Evolutionary conservation across 2,329 filamentous ascomycete species (phyloP), one percentile per base, ranked within the genome.

Genomic region (Fusarium mexicanum): DNA sequence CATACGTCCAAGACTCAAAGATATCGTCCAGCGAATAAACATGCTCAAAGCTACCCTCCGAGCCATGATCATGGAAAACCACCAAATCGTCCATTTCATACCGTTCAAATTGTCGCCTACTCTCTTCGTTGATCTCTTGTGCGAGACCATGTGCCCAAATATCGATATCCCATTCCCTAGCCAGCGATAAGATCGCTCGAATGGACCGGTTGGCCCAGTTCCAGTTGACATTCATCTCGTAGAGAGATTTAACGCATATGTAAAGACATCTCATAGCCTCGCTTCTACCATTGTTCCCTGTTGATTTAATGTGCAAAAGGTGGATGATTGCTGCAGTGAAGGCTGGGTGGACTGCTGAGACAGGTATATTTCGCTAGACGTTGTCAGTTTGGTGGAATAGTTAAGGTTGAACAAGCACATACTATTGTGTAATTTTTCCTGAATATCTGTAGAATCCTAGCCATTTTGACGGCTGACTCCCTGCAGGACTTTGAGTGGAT

Each of bases 141-240:
- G 46, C 33, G 35, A 74, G 33, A 8, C 62, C 69, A 22, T 61
- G 53, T 4, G 69, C 67, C 58, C 64, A 69, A 17, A 74, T 64
- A 4, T 72, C 55, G 10, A 74, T 70, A 4, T 61, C 61, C 72
- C 71, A 74, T 40, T 74, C 63, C 9, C 55, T 37, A 6, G 72
- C 72, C 2, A 74, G 44, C 3, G 72, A 74, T 4, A 31, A 48
- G n/a, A 74, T 72, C 1, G 72, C 72, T 1, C 72, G 71, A 8
- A 74, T 72, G 0, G 72, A 74, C 3, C 72, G 31, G 6, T 74
- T 74, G 0, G 72, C 72, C 71, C 72, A 74, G 18, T 74, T 71
- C 72, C 72, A 74, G 17, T 69, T 74, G 2, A 67, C 41, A 5
- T 74, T 74, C 71, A 74, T 74, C 46, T 72, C 72, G 13, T 74